Evolutionary conservation across 2,329 filamentous ascomycete species (phyloP).

Genomic region (Neofusicoccum kwambonambiense): DNA sequence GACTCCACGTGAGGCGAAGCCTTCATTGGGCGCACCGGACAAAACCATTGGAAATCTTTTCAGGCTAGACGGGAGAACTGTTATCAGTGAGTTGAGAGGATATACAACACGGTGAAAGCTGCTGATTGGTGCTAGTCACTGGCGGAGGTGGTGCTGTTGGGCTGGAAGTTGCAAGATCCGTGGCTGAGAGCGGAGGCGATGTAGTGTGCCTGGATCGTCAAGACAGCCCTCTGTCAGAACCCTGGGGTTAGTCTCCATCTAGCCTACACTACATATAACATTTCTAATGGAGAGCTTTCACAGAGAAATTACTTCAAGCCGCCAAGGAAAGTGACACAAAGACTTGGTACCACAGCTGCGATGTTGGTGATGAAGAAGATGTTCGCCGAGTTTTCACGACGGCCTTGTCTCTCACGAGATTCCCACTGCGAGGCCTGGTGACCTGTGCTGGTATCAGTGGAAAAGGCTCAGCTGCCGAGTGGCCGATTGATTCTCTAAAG

Average conservation of each 20-base stretch:
- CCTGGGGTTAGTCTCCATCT: neutral
- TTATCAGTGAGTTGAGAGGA: conserved; percentile 21
- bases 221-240: neutral
- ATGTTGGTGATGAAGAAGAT: conserved; percentile 24
- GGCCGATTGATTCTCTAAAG: conserved; percentile 31
- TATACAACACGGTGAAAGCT: neutral
- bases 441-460: conserved; percentile 31
- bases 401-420: conserved; percentile 17
- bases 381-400: conserved; percentile 21
- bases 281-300: neutral
- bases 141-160: conserved; percentile 30
- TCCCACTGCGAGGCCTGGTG: conserved; percentile 28
- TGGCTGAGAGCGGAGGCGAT: conserved; percentile 29
- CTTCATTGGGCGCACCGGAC: neutral
- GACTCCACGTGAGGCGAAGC: neutral
- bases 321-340: conserved; percentile 20
- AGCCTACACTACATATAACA: neutral
- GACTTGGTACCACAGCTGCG: conserved; percentile 22
- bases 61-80: conserved; percentile 25
- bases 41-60: conserved; percentile 22
- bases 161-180: conserved; percentile 23
- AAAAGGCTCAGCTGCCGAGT: conserved; percentile 31
- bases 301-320: conserved; percentile 17
- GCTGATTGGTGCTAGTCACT: conserved; percentile 22
- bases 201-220: neutral